Conservation (phyloP, 768 basidiomycete species). For the Cystobasidium onofrii region DNA sequence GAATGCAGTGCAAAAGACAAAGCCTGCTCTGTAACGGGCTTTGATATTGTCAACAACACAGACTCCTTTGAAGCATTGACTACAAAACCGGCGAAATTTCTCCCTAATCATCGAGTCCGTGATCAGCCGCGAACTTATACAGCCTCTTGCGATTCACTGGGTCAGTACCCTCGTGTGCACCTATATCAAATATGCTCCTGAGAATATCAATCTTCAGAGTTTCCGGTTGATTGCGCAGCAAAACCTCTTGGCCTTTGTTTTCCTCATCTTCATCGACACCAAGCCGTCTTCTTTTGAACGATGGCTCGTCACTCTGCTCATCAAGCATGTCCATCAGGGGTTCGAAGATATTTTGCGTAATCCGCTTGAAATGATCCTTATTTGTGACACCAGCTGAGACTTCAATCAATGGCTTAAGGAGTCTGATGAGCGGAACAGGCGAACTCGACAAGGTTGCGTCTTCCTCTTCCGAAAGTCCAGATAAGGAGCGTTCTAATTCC, state of each 20-base stretch:
- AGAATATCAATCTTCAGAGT: slow-evolving; percentile 9
- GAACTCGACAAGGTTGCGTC: slow-evolving; percentile 32
- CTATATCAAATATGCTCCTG: background rate
- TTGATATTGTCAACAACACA: background rate
- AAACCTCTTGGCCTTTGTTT: background rate
- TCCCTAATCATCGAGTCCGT: background rate
- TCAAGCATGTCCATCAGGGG: slow-evolving; percentile 59
- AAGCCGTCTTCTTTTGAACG: background rate
- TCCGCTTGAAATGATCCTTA: slow-evolving; percentile 61
- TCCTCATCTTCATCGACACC: background rate
- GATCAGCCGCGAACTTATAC: slow-evolving; percentile 14
- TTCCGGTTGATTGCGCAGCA: slow-evolving; percentile 5
- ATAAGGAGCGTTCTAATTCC: slow-evolving; percentile 62
- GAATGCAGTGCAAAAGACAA: background rate
- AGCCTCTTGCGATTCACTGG: slow-evolving; percentile 15
- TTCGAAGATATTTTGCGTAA: slow-evolving; percentile 60
- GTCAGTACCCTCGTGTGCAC: slow-evolving; percentile 5
- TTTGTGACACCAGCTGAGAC: slow-evolving; percentile 63
- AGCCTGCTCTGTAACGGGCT: background rate
- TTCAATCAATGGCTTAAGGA: slow-evolving; percentile 63
- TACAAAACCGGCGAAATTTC: too few species aligned
- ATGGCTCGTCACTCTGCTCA: slow-evolving; percentile 40
- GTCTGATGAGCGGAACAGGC: slow-evolving; percentile 53
- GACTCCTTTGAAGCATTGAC: background rate
- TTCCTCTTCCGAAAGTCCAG: slow-evolving; percentile 1